Percentiles rank a stretch among this genome's conserved stretches.
Conservation (phyloP, 2,329 filamentous ascomycete species). For the Emmonsiellopsis sp. region DNA sequence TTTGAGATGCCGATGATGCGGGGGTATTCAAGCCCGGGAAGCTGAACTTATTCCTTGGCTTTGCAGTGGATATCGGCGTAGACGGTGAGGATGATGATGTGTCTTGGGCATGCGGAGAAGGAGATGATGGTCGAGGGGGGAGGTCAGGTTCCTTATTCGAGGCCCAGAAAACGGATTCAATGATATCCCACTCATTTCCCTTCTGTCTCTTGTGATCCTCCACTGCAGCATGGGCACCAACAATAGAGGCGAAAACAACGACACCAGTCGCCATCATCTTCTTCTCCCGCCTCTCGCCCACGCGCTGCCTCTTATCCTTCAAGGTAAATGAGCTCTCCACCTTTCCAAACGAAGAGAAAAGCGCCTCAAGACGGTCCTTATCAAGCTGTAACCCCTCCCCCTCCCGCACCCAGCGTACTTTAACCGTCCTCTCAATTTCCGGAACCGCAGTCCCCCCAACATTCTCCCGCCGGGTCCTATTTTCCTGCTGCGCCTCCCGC, state of each 20-base stretch:
- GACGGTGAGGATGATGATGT: conserved; percentile 16
- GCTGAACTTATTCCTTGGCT: conserved; percentile 19
- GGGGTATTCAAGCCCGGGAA: conserved; percentile 26
- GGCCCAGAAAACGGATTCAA: conserved; percentile 50
- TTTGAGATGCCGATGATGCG: conserved; percentile 8
- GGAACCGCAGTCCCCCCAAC: conserved; percentile 35
- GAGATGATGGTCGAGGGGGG: conserved; percentile 10
- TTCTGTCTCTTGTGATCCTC: conserved; percentile 38
- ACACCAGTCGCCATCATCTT: conserved; percentile 45
- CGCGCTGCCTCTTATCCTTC: conserved; percentile 47
- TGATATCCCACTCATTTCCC: conserved; percentile 37
- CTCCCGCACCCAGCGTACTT: conserved; percentile 47
- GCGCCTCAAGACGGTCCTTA: conserved; percentile 35
- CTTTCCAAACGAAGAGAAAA: conserved; percentile 48
- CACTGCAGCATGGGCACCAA: conserved; percentile 49
- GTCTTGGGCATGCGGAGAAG: conserved; percentile 22
- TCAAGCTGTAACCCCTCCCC: conserved; percentile 38
- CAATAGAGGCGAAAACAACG: conserved; percentile 49
- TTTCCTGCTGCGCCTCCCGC: conserved; percentile 30
- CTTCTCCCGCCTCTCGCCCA: conserved; percentile 43
- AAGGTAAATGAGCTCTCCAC: conserved; percentile 47
- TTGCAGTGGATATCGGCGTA: conserved; percentile 11
- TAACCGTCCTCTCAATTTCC: conserved; percentile 50
- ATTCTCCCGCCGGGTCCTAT: conserved; percentile 23
- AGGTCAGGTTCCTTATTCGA: conserved; percentile 44